These are phyloP conservation scores for Acrocalymma vagum DNA, from an alignment of 2,329 filamentous ascomycete species.

Conservation along the genomic window DNA sequence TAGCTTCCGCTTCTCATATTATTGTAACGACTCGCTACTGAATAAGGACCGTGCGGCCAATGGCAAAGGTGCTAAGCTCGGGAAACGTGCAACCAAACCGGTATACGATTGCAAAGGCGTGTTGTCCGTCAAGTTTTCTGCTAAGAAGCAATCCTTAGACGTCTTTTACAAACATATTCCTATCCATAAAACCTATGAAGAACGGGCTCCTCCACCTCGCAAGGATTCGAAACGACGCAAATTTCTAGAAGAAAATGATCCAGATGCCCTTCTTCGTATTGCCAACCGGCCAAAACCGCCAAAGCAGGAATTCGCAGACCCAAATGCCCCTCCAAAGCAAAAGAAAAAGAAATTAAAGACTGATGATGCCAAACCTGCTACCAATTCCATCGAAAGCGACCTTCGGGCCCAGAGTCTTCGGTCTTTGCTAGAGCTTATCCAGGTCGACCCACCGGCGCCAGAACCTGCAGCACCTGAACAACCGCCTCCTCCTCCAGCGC, in stretches of 20 bases:
- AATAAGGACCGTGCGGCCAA: slow-evolving; percentile 61
- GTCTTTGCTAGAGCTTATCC: slow-evolving; percentile 47
- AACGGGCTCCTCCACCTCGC: slow-evolving; percentile 51
- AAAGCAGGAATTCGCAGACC: slow-evolving; percentile 25
- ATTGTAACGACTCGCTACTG: slow-evolving; percentile 60
- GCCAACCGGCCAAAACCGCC: slow-evolving; percentile 31
- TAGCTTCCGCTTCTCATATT: slow-evolving; percentile 57
- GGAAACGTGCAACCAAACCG: slow-evolving; percentile 52
- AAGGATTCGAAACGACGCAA: slow-evolving; percentile 50
- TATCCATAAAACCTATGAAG: slow-evolving; percentile 56
- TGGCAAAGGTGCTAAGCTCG: slow-evolving; percentile 48
- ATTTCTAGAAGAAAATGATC: slow-evolving; percentile 44
- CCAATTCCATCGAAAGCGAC: slow-evolving; percentile 49
- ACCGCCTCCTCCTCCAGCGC: slow-evolving; percentile 21
- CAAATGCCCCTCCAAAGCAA: slow-evolving; percentile 27
- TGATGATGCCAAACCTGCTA: slow-evolving; percentile 34
- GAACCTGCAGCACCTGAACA: slow-evolving; percentile 19
- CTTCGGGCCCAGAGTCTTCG: slow-evolving; percentile 46
- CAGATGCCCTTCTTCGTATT: slow-evolving; percentile 38
- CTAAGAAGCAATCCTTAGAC: slow-evolving; percentile 50
- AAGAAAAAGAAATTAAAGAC: slow-evolving; percentile 32
- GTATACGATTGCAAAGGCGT: slow-evolving; percentile 60
- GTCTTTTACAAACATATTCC: slow-evolving; percentile 58
- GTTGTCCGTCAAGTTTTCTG: slow-evolving; percentile 58
- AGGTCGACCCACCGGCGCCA: slow-evolving; percentile 26